These are phyloP conservation scores for Wickerhamomyces strasburgensis DNA, from an alignment of 805 yeast species.

Conservation along the genomic window DNA sequence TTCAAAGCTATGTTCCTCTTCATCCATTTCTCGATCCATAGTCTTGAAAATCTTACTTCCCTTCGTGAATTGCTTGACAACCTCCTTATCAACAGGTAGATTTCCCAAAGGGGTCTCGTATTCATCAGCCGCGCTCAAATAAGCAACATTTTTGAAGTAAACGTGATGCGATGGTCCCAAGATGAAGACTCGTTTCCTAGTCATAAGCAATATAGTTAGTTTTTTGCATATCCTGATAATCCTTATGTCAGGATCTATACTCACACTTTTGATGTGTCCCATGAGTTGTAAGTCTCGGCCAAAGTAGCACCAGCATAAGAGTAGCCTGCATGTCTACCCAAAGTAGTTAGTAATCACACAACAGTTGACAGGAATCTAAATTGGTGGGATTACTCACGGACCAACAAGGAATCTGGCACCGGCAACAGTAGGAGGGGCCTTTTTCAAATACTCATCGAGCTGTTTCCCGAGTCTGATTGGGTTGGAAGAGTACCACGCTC, in stretches of 20 bases:
- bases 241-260: slow-evolving; percentile 7
- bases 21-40: slow-evolving; percentile 61
- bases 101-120: slow-evolving; percentile 85
- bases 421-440: slow-evolving; percentile 29
- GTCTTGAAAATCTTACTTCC: slow-evolving; percentile 39
- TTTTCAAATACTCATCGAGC: slow-evolving; percentile 41
- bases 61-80: slow-evolving; percentile 32
- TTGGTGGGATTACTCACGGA: slow-evolving; percentile 32
- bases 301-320: slow-evolving; percentile 73
- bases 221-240: neutral
- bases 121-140: slow-evolving; percentile 44
- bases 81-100: slow-evolving; percentile 56
- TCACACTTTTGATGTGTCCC: slow-evolving; percentile 52
- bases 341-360: slow-evolving; percentile 2
- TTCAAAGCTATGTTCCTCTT: slow-evolving; percentile 88
- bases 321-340: slow-evolving; percentile 79
- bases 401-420: slow-evolving; percentile 53
- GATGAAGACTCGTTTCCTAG: slow-evolving; percentile 60
- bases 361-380: neutral
- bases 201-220: slow-evolving; percentile 1
- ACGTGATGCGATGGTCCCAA: slow-evolving; percentile 94
- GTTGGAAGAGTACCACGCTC: slow-evolving; percentile 75
- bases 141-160: slow-evolving; percentile 59
- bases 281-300: slow-evolving; percentile 68
- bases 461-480: slow-evolving; percentile 41